Conservation (phyloP, 768 basidiomycete genomes). For the Lactarius indigo region DNA sequence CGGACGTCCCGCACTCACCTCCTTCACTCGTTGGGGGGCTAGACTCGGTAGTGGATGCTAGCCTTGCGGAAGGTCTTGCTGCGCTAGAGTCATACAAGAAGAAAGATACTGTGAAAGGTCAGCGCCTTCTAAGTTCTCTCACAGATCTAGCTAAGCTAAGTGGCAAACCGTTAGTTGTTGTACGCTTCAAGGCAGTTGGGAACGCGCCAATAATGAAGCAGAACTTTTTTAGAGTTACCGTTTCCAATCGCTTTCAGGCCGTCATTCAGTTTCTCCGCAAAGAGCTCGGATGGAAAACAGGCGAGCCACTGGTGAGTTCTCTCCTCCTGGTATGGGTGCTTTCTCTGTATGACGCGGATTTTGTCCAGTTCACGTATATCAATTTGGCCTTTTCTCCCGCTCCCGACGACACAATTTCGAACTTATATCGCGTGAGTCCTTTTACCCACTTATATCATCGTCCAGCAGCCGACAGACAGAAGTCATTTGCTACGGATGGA, state of each 20-base stretch:
- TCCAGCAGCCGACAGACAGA: slow-evolving; percentile 6
- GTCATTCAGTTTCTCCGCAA: slow-evolving; percentile 91
- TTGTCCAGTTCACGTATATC: slow-evolving; percentile 66
- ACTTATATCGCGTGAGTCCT: slow-evolving; percentile 56
- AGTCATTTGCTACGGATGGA: slow-evolving; percentile 61
- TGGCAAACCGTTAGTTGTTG: slow-evolving; percentile 59
- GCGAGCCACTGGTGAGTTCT: slow-evolving; percentile 76
- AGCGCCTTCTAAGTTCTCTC: slow-evolving; percentile 9
- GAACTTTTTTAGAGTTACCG: slow-evolving; percentile 97
- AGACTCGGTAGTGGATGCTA: slow-evolving; percentile 14
- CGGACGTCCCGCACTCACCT: slow-evolving; percentile 16
- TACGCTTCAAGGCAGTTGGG: slow-evolving; percentile 96
- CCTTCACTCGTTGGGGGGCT: not conserved
- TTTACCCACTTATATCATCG: not conserved
- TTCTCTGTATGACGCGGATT: not conserved
- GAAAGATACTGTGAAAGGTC: slow-evolving; percentile 79
- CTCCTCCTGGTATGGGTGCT: not conserved
- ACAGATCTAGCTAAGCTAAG: not conserved
- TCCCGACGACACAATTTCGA: slow-evolving; percentile 71
- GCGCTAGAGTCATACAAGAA: slow-evolving; percentile 86
- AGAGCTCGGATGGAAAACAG: slow-evolving; percentile 82
- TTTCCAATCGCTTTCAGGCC: slow-evolving; percentile 90
- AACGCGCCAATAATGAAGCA: slow-evolving; percentile 99
- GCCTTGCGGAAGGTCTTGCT: slow-evolving; percentile 49
- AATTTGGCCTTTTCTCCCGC: slow-evolving; percentile 75